Evolutionary conservation across 2,329 filamentous ascomycete species (phyloP).

Genomic region (Celoporthe dispersa): DNA sequence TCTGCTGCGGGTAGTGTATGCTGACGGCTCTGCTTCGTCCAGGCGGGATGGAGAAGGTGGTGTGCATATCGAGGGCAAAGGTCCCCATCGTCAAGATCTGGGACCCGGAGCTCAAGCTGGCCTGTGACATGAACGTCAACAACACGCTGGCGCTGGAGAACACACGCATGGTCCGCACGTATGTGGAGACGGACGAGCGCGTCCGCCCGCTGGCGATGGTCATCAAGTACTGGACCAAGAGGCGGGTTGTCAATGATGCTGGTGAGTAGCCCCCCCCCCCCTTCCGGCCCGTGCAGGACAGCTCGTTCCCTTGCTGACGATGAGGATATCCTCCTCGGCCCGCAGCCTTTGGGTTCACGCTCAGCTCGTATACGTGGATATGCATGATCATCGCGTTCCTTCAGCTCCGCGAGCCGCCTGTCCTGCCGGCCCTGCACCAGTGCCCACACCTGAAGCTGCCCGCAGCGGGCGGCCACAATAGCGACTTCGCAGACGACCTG

Average conservation of each 20-base stretch:
- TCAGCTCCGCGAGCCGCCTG: constrained; percentile 81
- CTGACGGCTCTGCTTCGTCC: constrained; percentile 35
- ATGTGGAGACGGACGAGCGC: constrained; percentile 89
- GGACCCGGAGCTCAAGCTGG: constrained; percentile 88
- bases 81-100: constrained; percentile 99
- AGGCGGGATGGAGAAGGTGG: constrained; percentile 97
- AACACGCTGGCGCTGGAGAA: constrained; percentile 95
- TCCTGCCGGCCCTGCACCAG: constrained; percentile 85
- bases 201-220: constrained; percentile 94
- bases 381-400: constrained; percentile 97
- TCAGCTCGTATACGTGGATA: constrained; percentile 99
- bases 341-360: constrained; percentile 84
- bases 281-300: neutral
- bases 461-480: constrained; percentile 67
- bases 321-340: constrained; percentile 14
- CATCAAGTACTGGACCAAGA: constrained; percentile 96
- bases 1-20: neutral
- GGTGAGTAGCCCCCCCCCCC: constrained; percentile 61
- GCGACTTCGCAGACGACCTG: constrained; percentile 86
- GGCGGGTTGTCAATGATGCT: constrained; percentile 91
- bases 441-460: constrained; percentile 64
- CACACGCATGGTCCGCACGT: constrained; percentile 96
- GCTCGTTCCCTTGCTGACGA: constrained; percentile 11
- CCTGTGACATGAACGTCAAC: constrained; percentile 99
- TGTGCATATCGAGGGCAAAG: constrained; percentile 92